These are phyloP conservation scores for Phylloboletellus chloephorus DNA, from an alignment of 1,284 basidiomycete species.

Conservation along the genomic window DNA sequence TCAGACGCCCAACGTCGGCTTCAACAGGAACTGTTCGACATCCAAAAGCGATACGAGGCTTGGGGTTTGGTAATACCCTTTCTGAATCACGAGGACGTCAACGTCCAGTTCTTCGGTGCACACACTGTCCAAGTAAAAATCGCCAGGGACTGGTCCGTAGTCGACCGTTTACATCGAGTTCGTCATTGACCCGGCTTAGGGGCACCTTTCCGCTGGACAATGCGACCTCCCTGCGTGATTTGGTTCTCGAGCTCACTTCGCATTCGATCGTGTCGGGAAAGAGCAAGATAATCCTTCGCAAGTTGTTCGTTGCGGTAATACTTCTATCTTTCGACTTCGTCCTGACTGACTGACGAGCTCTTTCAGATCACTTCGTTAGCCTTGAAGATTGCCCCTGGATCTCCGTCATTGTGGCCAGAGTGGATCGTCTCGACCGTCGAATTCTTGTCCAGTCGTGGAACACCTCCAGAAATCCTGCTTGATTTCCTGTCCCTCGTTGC, in stretches of 20 bases:
- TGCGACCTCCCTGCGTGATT: conserved; percentile 48
- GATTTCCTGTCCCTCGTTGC: conserved; percentile 82
- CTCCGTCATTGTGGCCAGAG: conserved; percentile 56
- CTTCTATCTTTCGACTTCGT: conserved; percentile 1
- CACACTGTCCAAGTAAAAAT: conserved; percentile 91
- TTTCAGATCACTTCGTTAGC: conserved; percentile 67
- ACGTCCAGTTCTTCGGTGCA: conserved; percentile 88
- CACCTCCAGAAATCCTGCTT: conserved; percentile 52
- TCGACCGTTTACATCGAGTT: neutral
- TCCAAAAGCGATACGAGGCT: conserved; percentile 66
- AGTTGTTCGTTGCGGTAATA: conserved; percentile 78
- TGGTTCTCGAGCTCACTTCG: conserved; percentile 59
- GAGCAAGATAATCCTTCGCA: conserved; percentile 71
- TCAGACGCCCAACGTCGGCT: conserved; percentile 58
- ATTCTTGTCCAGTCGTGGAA: conserved; percentile 52
- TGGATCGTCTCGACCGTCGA: conserved; percentile 64
- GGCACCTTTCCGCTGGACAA: conserved; percentile 55
- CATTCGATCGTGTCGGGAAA: conserved; percentile 50
- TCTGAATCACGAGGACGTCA: conserved; percentile 62
- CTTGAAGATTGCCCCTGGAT: conserved; percentile 58
- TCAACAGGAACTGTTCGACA: conserved; percentile 67
- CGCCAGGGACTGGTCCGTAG: conserved; percentile 74
- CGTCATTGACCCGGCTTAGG: conserved; percentile 37
- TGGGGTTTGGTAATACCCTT: conserved; percentile 78
- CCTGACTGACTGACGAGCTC: conserved; percentile 2